phyloP scores from a whole-genome alignment of 73 alveolate genomes.

The Paramecium sexaurelia region DNA sequence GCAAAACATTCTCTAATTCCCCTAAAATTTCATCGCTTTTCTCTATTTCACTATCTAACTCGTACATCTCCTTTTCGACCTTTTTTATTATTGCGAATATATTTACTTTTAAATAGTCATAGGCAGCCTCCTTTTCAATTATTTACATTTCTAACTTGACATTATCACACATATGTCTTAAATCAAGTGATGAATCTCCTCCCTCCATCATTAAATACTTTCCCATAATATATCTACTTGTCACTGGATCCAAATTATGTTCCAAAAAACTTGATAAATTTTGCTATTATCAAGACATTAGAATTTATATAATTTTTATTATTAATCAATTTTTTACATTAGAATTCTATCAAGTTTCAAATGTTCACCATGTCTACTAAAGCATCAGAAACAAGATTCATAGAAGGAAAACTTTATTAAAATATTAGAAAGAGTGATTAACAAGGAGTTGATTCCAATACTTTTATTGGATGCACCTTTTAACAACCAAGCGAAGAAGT shows the following conservation, averaged over 20 bases:
- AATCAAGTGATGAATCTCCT: constrained; percentile 40
- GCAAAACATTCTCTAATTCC: constrained; percentile 59
- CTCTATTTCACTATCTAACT: constrained; percentile 65
- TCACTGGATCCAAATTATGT: constrained; percentile 41
- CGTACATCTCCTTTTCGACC: constrained; percentile 69
- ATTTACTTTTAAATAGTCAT: constrained; percentile 67
- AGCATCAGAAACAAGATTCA: too few species aligned
- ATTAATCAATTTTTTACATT: too few species aligned
- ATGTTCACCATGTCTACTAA: too few species aligned
- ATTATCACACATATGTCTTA: constrained; percentile 68
- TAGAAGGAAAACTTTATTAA: too few species aligned
- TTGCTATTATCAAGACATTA: neutral
- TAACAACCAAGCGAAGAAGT: neutral
- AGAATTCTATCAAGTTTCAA: too few species aligned
- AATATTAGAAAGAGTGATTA: neutral
- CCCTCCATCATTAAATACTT: constrained; percentile 30
- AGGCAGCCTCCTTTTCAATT: constrained; percentile 63
- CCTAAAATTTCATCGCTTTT: constrained; percentile 61
- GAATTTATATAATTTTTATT: neutral
- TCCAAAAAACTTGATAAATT: constrained; percentile 42
- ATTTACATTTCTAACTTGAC: constrained; percentile 27
- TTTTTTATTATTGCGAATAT: neutral
- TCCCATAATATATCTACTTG: constrained; percentile 49
- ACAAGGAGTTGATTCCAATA: too few species aligned
- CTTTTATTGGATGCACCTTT: too few species aligned